These are phyloP conservation scores for Oldenlandia corymbosa DNA, from an alignment of 257 asterid genomes.

Conservation along the genomic window DNA sequence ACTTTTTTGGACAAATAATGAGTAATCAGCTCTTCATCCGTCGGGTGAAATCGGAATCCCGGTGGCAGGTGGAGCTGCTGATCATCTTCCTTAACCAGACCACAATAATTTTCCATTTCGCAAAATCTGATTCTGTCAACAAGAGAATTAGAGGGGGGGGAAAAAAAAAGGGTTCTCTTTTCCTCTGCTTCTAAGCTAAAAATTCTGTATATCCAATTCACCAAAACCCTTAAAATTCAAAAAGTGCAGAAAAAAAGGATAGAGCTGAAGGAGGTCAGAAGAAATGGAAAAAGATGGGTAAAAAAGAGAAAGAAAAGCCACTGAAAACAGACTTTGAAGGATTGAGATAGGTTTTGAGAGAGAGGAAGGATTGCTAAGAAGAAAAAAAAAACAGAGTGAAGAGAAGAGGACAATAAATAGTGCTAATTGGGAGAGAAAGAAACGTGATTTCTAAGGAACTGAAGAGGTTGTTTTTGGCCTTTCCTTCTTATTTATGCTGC, in stretches of 20 bases:
- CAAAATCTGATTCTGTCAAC: neutral
- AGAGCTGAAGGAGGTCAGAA: conserved; percentile 4
- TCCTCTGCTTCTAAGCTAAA: neutral
- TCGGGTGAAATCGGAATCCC: conserved; percentile 77
- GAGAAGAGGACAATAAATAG: conserved; percentile 35
- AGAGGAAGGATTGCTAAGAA: no score
- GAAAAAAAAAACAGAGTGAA: conserved; percentile 17
- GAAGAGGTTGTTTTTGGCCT: conserved; percentile 24
- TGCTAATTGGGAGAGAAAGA: conserved; percentile 25
- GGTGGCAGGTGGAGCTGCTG: conserved; percentile 56
- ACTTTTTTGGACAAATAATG: conserved; percentile 55
- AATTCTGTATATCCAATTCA: neutral
- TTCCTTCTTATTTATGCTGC: conserved; percentile 20
- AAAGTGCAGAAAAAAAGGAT: no score
- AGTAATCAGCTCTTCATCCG: conserved; percentile 74
- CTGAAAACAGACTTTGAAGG: neutral
- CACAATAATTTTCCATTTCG: conserved; percentile 33
- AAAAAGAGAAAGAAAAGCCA: conserved; percentile 19
- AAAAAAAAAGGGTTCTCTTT: neutral
- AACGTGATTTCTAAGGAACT: conserved; percentile 44
- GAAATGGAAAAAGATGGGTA: conserved; percentile 14
- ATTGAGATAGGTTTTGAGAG: no score
- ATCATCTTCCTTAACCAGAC: conserved; percentile 23
- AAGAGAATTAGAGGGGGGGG: neutral
- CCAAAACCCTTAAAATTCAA: no score